phyloP scores from a whole-genome alignment of 768 basidiomycete species.

The Trametes coccinea region DNA sequence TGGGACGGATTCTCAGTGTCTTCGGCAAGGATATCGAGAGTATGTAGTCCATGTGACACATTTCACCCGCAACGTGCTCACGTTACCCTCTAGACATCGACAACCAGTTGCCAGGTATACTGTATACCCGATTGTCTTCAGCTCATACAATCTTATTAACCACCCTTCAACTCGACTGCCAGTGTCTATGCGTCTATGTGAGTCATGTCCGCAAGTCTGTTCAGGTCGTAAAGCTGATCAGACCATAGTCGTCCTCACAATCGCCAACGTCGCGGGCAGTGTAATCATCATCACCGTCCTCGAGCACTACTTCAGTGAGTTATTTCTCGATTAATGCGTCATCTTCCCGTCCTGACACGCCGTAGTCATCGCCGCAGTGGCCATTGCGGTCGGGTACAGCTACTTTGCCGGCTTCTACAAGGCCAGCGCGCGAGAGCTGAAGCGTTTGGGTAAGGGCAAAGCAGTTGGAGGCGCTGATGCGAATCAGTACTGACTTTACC shows the following conservation, averaged over 20 bases:
- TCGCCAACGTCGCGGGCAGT: conserved; percentile 52
- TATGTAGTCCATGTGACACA: conserved; percentile 25
- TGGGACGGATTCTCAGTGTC: conserved; percentile 60
- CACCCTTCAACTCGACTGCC: neutral
- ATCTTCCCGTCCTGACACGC: neutral
- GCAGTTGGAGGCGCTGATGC: neutral
- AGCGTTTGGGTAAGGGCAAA: conserved; percentile 43
- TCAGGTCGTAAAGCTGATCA: neutral
- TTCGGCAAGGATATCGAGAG: conserved; percentile 71
- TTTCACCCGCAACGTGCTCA: neutral
- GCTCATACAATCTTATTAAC: neutral
- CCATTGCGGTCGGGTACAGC: conserved; percentile 59
- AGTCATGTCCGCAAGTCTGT: conserved; percentile 26
- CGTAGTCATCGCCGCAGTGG: conserved; percentile 53
- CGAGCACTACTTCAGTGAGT: conserved; percentile 62
- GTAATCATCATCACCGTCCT: conserved; percentile 57
- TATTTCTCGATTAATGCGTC: neutral
- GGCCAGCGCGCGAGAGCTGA: conserved; percentile 71
- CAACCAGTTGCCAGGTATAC: conserved; percentile 55
- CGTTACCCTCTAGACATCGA: conserved; percentile 45
- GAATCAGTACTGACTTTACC: neutral
- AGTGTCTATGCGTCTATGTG: conserved; percentile 62
- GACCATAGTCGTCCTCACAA: conserved; percentile 47
- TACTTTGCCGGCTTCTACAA: conserved; percentile 72
- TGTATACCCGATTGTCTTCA: neutral